Base-by-base conservation (phyloP, 192 early-diverging fungal genomes). In the Linnemannia hyalina region DNA sequence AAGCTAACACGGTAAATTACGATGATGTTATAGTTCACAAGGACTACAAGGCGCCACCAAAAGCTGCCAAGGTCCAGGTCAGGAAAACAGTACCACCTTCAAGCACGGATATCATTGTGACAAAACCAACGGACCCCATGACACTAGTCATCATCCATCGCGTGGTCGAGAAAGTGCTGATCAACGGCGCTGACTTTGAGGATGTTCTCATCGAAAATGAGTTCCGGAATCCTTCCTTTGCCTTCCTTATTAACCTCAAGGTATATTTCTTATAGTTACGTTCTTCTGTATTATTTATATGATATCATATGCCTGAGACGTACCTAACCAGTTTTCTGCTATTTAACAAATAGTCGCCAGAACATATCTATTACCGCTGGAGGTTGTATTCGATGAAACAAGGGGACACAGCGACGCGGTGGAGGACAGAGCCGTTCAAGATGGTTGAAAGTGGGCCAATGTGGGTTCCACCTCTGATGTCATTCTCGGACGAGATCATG, bases 341-440 rank as follows among this genome's bases (percentile, higher is more conserved):
- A 32, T 29, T 10, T 26, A 15, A 52, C 3, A 1, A 65, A 8
- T 79, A 94, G 93, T 91, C 89, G 11, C 80, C 90, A 29, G 96
- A 97, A 70, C 97, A 98, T 77, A 88, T 93, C 35, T 98, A 98
- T 70, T 99, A 99, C 83, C 92, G 96, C 11, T 98, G 98, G 97
- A 96, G 94, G 73, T 90, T 99, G 55, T 98, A 93, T 88, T 97
- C 97, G 41, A 89, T 97, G 22, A 88, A 96, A 74, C 96, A 97
- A 80, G 96, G 96, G 32, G 98, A 99, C 72, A 90, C 93, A 3
- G 93, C 90, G 75, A 80, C 80, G 38, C 88, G 89, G 16, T 98
- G 97, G 98, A 91, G 89, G 42, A 90, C 90, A 20, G 91, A 95
- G 57, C 92, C 97, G 41, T 99, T 99, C 86, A 90, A 93, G 11